phyloP scores from a whole-genome alignment of 441 rosid genomes.

The Pelargonium citronellum region DNA sequence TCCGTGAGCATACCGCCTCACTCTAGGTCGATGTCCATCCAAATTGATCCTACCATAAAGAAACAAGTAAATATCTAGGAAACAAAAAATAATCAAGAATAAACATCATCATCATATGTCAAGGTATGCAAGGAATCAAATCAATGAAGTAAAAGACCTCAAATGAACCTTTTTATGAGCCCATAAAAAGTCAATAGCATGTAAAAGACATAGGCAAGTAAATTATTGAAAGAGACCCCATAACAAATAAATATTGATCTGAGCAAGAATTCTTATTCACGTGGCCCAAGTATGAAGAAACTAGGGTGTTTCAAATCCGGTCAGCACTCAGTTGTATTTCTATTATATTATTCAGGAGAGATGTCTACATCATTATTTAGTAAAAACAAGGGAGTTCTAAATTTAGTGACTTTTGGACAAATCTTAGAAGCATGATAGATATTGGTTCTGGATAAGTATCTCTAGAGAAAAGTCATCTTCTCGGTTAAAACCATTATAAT shows the following conservation, averaged over 20 bases:
- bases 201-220: background rate
- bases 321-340: too few species aligned
- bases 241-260: background rate
- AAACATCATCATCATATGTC: constrained; percentile 5
- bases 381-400: too few species aligned
- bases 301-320: background rate
- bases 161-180: constrained; percentile 7
- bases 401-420: background rate
- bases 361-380: background rate
- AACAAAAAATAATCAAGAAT: background rate
- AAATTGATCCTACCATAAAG: constrained; percentile 60
- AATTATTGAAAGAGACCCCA: constrained; percentile 1
- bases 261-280: too few species aligned
- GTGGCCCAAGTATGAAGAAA: background rate
- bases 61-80: constrained; percentile 17
- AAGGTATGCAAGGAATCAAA: constrained; percentile 10
- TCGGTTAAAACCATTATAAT: background rate
- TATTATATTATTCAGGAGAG: background rate
- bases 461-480: background rate
- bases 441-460: background rate
- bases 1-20: constrained; percentile 83
- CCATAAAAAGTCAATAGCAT: constrained; percentile 6
- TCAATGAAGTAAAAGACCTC: constrained; percentile 4
- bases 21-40: constrained; percentile 85
- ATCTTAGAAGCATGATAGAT: background rate